phyloP scores from a whole-genome alignment of 228 moss, liverwort and hornwort species.

The Sphagnum fallax region DNA sequence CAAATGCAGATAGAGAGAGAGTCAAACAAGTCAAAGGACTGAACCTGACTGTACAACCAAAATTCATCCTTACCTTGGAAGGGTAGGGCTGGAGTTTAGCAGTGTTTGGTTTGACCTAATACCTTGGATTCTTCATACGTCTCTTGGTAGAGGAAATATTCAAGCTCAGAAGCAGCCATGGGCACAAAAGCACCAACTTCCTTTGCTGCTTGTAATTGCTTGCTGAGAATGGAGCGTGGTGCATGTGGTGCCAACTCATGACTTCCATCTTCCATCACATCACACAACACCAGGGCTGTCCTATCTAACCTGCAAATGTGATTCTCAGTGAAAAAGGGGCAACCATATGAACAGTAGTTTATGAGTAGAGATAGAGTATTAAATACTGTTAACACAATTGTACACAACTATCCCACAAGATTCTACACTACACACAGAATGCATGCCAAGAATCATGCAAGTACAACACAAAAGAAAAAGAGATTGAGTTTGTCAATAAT shows the following conservation, averaged over 20 bases:
- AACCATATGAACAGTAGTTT: no score
- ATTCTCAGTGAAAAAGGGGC: neutral
- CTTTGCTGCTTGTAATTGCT: constrained; percentile 55
- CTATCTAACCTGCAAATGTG: constrained; percentile 52
- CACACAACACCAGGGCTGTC: constrained; percentile 87
- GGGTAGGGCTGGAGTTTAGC: no score
- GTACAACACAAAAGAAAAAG: neutral
- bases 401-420: neutral
- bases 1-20: no score
- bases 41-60: no score
- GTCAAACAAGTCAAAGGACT: no score
- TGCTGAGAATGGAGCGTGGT: constrained; percentile 82
- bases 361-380: neutral
- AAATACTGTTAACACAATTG: neutral
- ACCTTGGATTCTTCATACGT: constrained; percentile 76
- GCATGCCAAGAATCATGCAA: neutral
- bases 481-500: no score
- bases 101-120: neutral
- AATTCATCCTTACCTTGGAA: no score
- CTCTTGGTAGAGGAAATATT: constrained; percentile 81
- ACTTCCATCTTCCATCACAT: constrained; percentile 75
- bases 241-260: constrained; percentile 79
- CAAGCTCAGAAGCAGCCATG: constrained; percentile 92
- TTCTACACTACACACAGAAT: neutral
- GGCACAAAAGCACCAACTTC: constrained; percentile 44